Evolutionary conservation across 768 basidiomycete species (phyloP), one percentile per base, ranked within the genome.

Genomic region (Hygrocybe punicea): DNA sequence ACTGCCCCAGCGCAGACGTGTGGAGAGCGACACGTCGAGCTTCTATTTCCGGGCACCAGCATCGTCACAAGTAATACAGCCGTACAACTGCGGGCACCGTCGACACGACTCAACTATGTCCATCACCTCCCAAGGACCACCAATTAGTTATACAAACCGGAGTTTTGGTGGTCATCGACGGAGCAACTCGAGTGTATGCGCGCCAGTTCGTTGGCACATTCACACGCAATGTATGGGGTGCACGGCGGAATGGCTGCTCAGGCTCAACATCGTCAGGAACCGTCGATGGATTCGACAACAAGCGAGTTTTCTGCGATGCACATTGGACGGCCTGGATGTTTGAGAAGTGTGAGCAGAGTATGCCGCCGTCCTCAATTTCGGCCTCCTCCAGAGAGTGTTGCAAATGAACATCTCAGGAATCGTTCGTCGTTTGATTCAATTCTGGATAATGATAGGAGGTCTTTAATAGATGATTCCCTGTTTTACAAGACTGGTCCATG

Each of bases 311-410:
- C 87, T 10, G 76, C 71, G 3, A 69, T 75, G 61, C 74, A 79
- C n/a, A 68, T 87, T 1, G 83, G 79, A 2, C 80, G 90, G 9
- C 91, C 91, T 2, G 88, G 79, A 93, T 93, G 91, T 88, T 93
- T 59, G 84, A 87, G 35, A 84, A 77, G 17, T n/a, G n/a, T n/a
- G n/a, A n/a, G n/a, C n/a, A n/a, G n/a, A n/a, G n/a, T n/a, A n/a
- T n/a, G n/a, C n/a, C n/a, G n/a, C n/a, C n/a, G n/a, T n/a, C n/a
- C n/a, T n/a, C n/a, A n/a, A n/a, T n/a, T n/a, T n/a, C n/a, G n/a
- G n/a, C n/a, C n/a, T n/a, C n/a, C n/a, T n/a, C n/a, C n/a, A n/a
- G n/a, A n/a, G n/a, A n/a, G n/a, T n/a, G n/a, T n/a, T n/a, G n/a
- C n/a, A n/a, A n/a, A n/a, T n/a, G n/a, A n/a, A n/a, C n/a, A n/a